Conservation (phyloP, 805 yeast genomes). For the Schizosaccharomyces lindneri region DNA sequence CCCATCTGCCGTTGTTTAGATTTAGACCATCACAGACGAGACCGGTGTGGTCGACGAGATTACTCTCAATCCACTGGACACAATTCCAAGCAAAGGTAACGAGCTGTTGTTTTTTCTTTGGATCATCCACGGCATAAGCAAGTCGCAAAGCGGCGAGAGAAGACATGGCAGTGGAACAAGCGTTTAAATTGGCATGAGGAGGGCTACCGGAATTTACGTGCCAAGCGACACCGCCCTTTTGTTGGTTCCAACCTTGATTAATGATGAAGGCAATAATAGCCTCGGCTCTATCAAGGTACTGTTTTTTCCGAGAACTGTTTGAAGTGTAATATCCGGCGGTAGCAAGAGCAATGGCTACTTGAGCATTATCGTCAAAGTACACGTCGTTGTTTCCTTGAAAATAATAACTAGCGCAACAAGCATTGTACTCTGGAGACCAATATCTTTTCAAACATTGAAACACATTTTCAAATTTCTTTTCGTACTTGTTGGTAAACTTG, state of each 20-base stretch:
- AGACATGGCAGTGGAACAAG: constrained; percentile 44
- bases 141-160: constrained; percentile 18
- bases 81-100: background rate
- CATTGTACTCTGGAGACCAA: constrained; percentile 19
- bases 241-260: constrained; percentile 37
- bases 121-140: background rate
- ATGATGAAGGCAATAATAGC: constrained; percentile 30
- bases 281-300: constrained; percentile 28
- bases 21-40: background rate
- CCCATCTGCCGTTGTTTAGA: constrained; percentile 13
- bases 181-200: constrained; percentile 13
- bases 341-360: constrained; percentile 37
- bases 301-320: constrained; percentile 35
- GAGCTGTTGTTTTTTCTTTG: background rate
- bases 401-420: constrained; percentile 42
- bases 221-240: constrained; percentile 43
- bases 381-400: constrained; percentile 35
- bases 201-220: constrained; percentile 34
- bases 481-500: background rate
- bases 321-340: constrained; percentile 22
- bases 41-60: background rate
- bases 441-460: background rate
- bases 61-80: background rate
- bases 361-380: constrained; percentile 56
- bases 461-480: background rate